These are phyloP conservation scores for Colletotrichum sp. DNA, from an alignment of 2,329 filamentous ascomycete genomes.

Conservation along the genomic window DNA sequence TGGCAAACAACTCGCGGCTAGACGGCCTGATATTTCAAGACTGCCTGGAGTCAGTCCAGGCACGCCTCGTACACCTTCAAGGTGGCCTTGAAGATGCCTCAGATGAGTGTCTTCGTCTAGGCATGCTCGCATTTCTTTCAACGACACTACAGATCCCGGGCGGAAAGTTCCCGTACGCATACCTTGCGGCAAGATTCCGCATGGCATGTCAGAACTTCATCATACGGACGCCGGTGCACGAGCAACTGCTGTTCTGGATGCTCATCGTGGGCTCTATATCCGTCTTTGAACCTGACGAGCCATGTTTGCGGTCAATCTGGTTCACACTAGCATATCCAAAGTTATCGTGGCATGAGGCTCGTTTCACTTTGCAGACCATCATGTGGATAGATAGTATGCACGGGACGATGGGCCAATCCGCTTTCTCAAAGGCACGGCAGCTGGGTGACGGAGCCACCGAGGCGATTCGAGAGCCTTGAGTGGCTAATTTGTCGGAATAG, in stretches of 20 bases:
- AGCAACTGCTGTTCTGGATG: not conserved
- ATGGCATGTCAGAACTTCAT: not conserved
- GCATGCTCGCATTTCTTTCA: not conserved
- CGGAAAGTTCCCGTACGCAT: not conserved
- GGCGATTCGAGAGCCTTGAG: not conserved
- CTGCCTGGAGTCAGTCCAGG: not conserved
- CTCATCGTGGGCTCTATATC: not conserved
- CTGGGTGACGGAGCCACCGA: not conserved
- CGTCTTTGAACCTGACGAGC: not conserved
- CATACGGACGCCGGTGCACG: not conserved
- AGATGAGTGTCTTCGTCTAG: not conserved
- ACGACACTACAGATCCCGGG: not conserved
- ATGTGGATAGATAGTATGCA: not conserved
- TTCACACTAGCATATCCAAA: not conserved
- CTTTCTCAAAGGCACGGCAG: not conserved
- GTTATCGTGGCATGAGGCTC: not conserved
- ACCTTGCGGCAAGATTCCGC: not conserved
- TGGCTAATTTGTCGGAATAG: not conserved
- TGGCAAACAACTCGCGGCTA: not conserved
- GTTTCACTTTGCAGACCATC: not conserved
- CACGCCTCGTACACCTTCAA: not conserved
- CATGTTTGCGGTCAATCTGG: not conserved
- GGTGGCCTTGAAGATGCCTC: not conserved
- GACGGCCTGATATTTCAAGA: not conserved
- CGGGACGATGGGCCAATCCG: not conserved